Evolutionary conservation across 2,329 filamentous ascomycete species (phyloP).

Genomic region (Aspergillus glaucus): DNA sequence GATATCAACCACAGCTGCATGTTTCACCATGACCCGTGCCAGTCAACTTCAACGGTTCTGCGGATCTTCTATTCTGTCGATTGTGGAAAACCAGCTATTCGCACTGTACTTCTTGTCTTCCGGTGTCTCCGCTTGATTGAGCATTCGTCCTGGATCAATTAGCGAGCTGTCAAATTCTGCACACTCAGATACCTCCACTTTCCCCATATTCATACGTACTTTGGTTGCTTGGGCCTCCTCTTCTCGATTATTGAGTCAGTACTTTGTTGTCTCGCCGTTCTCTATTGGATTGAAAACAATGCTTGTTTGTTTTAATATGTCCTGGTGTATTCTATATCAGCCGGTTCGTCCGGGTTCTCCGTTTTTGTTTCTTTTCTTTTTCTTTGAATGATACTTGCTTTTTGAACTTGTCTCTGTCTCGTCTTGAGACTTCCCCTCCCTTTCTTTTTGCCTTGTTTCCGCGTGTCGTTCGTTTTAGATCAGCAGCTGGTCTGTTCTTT

Average conservation of each 20-base stretch:
- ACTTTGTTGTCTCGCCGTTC: background rate
- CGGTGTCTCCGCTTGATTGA: background rate
- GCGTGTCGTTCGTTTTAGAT: no score
- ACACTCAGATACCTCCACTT: no score
- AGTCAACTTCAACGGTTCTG: no score
- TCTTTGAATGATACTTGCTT: background rate
- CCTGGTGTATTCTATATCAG: no score
- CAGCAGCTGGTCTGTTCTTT: background rate
- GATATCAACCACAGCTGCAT: background rate
- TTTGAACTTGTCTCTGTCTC: background rate
- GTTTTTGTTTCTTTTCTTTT: background rate
- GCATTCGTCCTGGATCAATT: background rate
- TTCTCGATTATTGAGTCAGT: background rate
- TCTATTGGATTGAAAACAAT: background rate
- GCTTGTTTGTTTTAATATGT: no score
- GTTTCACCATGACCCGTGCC: no score
- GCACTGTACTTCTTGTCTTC: background rate
- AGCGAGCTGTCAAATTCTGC: background rate
- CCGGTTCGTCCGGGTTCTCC: no score
- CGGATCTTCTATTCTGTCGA: no score
- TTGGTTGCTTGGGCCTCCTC: background rate
- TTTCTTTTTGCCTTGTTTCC: background rate
- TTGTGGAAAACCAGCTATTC: background rate
- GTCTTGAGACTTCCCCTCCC: background rate
- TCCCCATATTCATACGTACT: background rate